Base-by-base conservation (phyloP, 257 asterid species). In the Primulina tabacum region DNA sequence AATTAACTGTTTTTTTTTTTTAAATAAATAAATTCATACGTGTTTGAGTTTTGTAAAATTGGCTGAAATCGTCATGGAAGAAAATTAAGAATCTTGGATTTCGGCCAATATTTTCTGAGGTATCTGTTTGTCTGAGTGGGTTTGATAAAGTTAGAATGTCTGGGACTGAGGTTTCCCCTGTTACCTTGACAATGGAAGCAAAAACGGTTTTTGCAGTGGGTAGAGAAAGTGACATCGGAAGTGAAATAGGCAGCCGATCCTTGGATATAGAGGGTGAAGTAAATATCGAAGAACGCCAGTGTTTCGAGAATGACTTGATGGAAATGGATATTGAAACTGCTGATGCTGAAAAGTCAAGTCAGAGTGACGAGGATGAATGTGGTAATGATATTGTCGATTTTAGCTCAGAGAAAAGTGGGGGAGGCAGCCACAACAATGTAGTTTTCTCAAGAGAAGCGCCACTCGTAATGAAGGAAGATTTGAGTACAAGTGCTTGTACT, bases 401-500 rank as follows among this genome's bases (percentile, higher is more conserved):
- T 50, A 73, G 65, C 62, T 62, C 84, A 14, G 89, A 82, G 60
- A 79, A 81, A 72, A 79, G 76, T 17, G 93, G 80, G 71, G 87
- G 81, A 71, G 90, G 80, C 71, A 81, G 84, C 81, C 85, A 85
- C 78, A 88, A 84, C 21, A 80, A 80, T 79, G 86, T 82, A 71
- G 90, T 83, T 34, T 86, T 89, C 79, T 80, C 95, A 17, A 86
- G 89, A 73, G 96, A 92, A 78, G 71, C 81, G 14, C 93, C 93
- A 0, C 90, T 89, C 69, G 89, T 84, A 33, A 68, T 61, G 30
- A 82, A 82, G 78, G 92, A 81, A 53, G 90, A 85, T 77, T 68
- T 78, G 57, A 82, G 73, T 72, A 71, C 71, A 34, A 78, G 84
- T 50, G 77, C 85, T 69, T 87, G 88, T 79, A 82, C 87, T 69